Evolutionary conservation across 1,139 yeast genomes (phyloP).

Genomic region (Pichia sp.): DNA sequence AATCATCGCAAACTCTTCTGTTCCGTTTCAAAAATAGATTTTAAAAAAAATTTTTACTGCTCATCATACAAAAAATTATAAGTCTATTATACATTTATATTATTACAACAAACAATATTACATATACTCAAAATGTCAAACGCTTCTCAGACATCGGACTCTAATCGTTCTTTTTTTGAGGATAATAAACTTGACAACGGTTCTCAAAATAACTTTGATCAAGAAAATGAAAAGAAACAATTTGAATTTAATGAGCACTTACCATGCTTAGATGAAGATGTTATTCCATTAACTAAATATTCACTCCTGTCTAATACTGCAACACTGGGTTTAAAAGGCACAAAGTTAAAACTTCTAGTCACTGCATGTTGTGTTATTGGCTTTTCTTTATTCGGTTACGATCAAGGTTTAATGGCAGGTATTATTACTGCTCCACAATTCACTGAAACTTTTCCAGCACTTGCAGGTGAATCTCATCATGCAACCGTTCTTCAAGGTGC

Average conservation of each 20-base stretch:
- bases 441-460: slow-evolving; percentile 52
- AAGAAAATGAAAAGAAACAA: background rate
- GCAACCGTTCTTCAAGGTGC: slow-evolving; percentile 56
- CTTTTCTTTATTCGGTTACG: slow-evolving; percentile 70
- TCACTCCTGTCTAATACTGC: slow-evolving; percentile 3
- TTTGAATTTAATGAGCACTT: background rate
- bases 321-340: slow-evolving; percentile 47
- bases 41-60: too few species aligned
- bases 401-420: slow-evolving; percentile 77
- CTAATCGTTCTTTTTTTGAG: slow-evolving; percentile 3
- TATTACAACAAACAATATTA: too few species aligned
- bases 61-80: too few species aligned
- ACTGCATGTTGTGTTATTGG: slow-evolving; percentile 59
- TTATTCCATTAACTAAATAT: slow-evolving; percentile 5
- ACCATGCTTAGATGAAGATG: slow-evolving; percentile 6
- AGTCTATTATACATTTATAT: too few species aligned
- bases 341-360: slow-evolving; percentile 37
- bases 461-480: slow-evolving; percentile 33
- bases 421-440: slow-evolving; percentile 58
- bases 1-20: too few species aligned
- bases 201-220: background rate
- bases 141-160: too few species aligned
- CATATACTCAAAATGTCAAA: too few species aligned
- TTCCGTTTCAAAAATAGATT: too few species aligned
- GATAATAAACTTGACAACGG: slow-evolving; percentile 12